A percentile compares a stretch with the other conserved stretches of the same genome.
phyloP scores from a whole-genome alignment of 148 eudicot genomes.

The Arctostaphylos glauca region DNA sequence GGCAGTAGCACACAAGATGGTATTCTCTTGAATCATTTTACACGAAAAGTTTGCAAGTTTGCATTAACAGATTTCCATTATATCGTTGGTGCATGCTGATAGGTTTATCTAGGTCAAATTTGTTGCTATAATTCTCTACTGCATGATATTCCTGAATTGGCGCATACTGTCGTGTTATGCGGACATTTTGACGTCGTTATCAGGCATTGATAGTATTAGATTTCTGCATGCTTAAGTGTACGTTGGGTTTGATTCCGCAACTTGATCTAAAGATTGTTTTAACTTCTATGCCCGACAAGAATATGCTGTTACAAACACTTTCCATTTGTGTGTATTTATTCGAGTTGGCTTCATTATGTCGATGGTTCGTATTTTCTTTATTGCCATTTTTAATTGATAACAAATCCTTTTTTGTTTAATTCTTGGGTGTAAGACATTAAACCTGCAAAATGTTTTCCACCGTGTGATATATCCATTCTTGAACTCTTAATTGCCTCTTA shows the following conservation, averaged over 20 bases:
- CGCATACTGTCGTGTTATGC: background rate
- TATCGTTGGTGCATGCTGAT: background rate
- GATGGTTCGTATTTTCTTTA: background rate
- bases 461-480: background rate
- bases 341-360: background rate
- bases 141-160: background rate
- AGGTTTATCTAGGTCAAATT: background rate
- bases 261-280: background rate
- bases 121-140: background rate
- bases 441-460: background rate
- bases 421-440: background rate
- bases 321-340: background rate
- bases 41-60: background rate
- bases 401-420: background rate
- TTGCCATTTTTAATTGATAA: background rate
- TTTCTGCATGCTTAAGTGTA: background rate
- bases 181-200: background rate
- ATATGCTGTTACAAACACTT: background rate
- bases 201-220: background rate
- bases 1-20: constrained; percentile 32
- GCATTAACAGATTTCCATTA: background rate
- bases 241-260: background rate
- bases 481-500: background rate
- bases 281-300: background rate
- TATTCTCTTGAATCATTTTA: constrained; percentile 16